Conservation (phyloP, 2,329 filamentous ascomycete genomes). For the Clathrospora elynae region DNA sequence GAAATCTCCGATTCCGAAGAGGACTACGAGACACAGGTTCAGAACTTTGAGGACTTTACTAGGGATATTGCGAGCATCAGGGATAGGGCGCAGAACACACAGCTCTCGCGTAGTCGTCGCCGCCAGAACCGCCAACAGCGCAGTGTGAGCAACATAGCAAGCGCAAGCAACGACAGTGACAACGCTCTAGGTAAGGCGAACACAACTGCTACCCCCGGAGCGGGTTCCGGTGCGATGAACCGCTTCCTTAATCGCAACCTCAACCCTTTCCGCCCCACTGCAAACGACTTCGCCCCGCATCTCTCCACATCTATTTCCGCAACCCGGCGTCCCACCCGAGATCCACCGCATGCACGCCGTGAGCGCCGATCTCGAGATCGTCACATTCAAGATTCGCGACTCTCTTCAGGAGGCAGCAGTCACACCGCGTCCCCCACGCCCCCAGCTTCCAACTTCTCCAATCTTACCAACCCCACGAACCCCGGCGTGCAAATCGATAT, state of each 20-base stretch:
- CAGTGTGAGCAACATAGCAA: not conserved
- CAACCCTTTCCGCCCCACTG: not conserved
- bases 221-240: not conserved
- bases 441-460: no score
- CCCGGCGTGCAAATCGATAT: no score
- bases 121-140: not conserved
- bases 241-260: not conserved
- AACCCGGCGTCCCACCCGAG: not conserved
- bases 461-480: no score
- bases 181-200: not conserved
- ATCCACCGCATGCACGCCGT: not conserved
- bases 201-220: not conserved
- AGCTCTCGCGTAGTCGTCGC: slow-evolving; percentile 1
- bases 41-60: slow-evolving; percentile 10
- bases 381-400: no score
- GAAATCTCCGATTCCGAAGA: slow-evolving; percentile 11
- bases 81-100: slow-evolving; percentile 8
- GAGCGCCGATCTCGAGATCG: no score
- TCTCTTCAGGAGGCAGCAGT: no score
- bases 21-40: slow-evolving; percentile 6
- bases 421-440: no score
- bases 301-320: no score
- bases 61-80: slow-evolving; percentile 19
- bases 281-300: no score
- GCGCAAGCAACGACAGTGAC: not conserved